Conservation (phyloP, 805 yeast species). For the Wickerhamiella allomyrinae region DNA sequence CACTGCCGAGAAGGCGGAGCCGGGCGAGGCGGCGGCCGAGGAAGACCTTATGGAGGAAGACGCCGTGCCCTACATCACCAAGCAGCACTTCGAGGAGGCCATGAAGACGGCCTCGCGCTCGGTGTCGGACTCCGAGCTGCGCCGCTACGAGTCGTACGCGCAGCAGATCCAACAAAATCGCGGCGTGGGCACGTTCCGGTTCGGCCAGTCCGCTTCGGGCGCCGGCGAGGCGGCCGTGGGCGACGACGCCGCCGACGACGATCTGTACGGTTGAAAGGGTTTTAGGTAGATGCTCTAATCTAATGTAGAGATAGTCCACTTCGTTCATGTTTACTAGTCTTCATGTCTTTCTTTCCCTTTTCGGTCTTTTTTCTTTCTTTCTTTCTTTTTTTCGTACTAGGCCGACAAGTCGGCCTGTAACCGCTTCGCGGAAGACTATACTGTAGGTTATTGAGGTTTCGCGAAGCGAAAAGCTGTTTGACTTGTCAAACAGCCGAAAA, state of each 20-base stretch:
- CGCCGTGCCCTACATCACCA: constrained; percentile 90
- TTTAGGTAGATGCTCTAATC: not conserved
- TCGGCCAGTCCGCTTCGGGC: constrained; percentile 37
- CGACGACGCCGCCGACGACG: constrained; percentile 41
- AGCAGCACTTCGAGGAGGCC: constrained; percentile 94
- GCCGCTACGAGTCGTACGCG: constrained; percentile 97
- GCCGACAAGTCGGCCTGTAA: too few species aligned
- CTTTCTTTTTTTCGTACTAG: too few species aligned
- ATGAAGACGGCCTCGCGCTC: constrained; percentile 99
- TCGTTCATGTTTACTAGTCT: not conserved
- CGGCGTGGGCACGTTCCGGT: constrained; percentile 86
- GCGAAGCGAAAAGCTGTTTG: too few species aligned
- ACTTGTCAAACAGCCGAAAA: too few species aligned
- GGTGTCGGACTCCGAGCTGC: constrained; percentile 90
- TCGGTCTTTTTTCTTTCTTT: too few species aligned
- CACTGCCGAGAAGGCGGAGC: constrained; percentile 28
- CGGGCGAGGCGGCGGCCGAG: constrained; percentile 30
- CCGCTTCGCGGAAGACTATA: too few species aligned
- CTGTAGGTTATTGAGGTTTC: too few species aligned
- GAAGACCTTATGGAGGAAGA: constrained; percentile 56
- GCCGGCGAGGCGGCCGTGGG: constrained; percentile 21
- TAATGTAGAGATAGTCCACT: not conserved
- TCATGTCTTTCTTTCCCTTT: too few species aligned
- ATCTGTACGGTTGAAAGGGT: constrained; percentile 37
- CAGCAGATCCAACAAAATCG: constrained; percentile 93